phyloP scores from a whole-genome alignment of 345 rosid species.

The Hibiscus trionum region DNA sequence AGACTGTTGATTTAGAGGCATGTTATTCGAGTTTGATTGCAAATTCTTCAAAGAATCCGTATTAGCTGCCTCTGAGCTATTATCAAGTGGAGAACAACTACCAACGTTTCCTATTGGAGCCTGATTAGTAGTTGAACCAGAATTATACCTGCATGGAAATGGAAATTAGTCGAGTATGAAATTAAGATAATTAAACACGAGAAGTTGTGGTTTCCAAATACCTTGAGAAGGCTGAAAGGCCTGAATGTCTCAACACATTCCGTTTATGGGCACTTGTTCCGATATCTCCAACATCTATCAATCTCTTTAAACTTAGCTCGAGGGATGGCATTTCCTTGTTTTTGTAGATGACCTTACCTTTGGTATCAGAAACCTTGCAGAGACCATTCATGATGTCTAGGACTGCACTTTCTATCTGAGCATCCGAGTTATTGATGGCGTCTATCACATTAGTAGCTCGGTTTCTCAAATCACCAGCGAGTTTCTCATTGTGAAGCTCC shows the following conservation, averaged over 20 bases:
- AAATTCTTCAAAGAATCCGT: conserved; percentile 26
- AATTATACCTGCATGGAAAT: conserved; percentile 31
- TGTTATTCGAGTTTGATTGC: conserved; percentile 28
- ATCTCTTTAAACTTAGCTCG: conserved; percentile 40
- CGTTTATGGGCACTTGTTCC: conserved; percentile 22
- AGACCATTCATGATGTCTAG: conserved; percentile 14
- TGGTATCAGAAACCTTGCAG: conserved; percentile 16
- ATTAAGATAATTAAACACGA: background rate
- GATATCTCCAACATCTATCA: conserved; percentile 23
- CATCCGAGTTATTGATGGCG: conserved; percentile 12
- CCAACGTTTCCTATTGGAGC: conserved; percentile 32
- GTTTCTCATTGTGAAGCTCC: conserved; percentile 25
- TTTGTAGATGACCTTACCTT: conserved; percentile 19
- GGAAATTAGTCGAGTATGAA: conserved; percentile 2
- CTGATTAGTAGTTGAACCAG: conserved; percentile 30
- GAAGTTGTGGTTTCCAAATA: conserved; percentile 3
- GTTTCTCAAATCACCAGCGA: conserved; percentile 16
- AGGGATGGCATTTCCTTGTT: conserved; percentile 30
- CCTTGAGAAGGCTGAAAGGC: conserved; percentile 51
- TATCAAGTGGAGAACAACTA: conserved; percentile 37
- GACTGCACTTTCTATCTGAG: conserved; percentile 19
- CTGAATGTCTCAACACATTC: conserved; percentile 37
- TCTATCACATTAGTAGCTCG: conserved; percentile 18
- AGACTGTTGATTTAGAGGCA: conserved; percentile 29
- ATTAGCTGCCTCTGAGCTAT: conserved; percentile 36